phyloP scores from a whole-genome alignment of 441 rosid genomes.

The Raphanus hybrid region DNA sequence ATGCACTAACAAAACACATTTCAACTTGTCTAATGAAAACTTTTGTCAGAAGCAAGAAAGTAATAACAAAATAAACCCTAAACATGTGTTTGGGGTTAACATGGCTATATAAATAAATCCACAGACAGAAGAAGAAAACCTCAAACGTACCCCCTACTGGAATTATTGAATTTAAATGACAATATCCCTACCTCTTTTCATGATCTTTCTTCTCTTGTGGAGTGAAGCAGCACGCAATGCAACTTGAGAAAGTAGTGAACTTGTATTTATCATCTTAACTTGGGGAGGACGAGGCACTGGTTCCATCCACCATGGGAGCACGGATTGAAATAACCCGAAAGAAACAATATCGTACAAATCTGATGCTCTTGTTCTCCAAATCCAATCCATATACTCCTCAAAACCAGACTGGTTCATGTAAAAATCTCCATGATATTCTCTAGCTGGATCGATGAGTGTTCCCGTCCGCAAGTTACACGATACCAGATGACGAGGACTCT shows the following conservation, averaged over 20 bases:
- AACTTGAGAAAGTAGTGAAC: constrained; percentile 5
- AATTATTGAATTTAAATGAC: neutral
- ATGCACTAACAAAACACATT: neutral
- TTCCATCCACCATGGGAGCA: constrained; percentile 17
- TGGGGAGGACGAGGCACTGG: constrained; percentile 20
- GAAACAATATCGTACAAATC: neutral
- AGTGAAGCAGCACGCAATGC: neutral
- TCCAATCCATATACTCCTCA: neutral
- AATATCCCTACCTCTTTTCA: neutral
- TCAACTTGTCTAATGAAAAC: neutral
- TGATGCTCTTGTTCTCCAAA: neutral
- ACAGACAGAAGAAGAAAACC: neutral
- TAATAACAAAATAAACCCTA: neutral
- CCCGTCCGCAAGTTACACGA: neutral
- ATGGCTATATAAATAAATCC: neutral
- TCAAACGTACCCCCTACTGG: neutral
- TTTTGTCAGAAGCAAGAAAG: neutral
- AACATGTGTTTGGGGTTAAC: neutral
- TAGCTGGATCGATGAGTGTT: neutral
- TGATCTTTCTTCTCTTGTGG: neutral
- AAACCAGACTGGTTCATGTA: neutral
- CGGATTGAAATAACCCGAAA: neutral
- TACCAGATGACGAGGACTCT: neutral
- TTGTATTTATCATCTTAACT: neutral
- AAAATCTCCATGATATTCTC: neutral